Evolutionary conservation across 2,329 filamentous ascomycete species (phyloP).

Genomic region (Phialophora verrucosa): DNA sequence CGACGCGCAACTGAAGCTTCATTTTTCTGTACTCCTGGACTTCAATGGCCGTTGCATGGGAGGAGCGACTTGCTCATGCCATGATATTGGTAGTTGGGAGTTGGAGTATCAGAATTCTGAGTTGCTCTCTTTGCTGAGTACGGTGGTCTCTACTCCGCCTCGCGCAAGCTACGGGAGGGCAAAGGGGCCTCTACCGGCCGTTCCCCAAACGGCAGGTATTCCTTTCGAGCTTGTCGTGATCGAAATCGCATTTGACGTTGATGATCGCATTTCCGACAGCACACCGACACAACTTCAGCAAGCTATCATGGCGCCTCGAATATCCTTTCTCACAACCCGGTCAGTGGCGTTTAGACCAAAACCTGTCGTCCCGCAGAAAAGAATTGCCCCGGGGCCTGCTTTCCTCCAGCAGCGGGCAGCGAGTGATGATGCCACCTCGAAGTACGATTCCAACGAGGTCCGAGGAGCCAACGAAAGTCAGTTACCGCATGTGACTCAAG

Average conservation of each 20-base stretch:
- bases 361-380: slow-evolving; percentile 36
- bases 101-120: too few relatives aligned
- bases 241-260: neutral
- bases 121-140: too few relatives aligned
- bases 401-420: slow-evolving; percentile 38
- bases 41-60: too few relatives aligned
- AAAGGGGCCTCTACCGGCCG: neutral
- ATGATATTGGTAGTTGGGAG: too few relatives aligned
- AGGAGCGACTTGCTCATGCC: too few relatives aligned
- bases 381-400: slow-evolving; percentile 36
- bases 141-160: neutral
- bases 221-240: slow-evolving; percentile 1
- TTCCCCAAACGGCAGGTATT: slow-evolving; percentile 1
- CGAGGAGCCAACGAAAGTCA: slow-evolving; percentile 58
- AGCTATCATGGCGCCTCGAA: slow-evolving; percentile 60
- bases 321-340: slow-evolving; percentile 54
- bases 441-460: slow-evolving; percentile 37
- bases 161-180: neutral
- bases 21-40: too few relatives aligned
- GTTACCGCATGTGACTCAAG: slow-evolving; percentile 67
- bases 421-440: slow-evolving; percentile 41
- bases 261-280: neutral
- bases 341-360: slow-evolving; percentile 37
- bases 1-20: too few relatives aligned
- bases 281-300: neutral